Percentiles rank a stretch among this genome's conserved stretches.
Evolutionary conservation across 2,329 filamentous ascomycete species (phyloP).

Genomic region (Leptodontidium sp.): DNA sequence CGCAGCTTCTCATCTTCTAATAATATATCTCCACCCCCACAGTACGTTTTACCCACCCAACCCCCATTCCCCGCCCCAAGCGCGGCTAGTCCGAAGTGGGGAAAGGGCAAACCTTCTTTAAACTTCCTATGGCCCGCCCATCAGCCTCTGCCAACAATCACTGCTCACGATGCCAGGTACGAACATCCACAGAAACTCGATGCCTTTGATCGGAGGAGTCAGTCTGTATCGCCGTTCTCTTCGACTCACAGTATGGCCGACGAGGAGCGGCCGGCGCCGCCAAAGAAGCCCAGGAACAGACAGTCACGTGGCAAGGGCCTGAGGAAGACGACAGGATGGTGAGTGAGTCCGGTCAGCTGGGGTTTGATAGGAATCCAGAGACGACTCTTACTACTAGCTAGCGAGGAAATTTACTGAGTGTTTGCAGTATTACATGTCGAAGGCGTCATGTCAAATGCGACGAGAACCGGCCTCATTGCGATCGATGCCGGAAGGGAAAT

Average conservation of each 20-base stretch:
- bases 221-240: slow-evolving; percentile 18
- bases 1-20: no score
- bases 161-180: slow-evolving; percentile 6
- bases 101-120: slow-evolving; percentile 11
- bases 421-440: slow-evolving; percentile 51
- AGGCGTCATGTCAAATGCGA: slow-evolving; percentile 57
- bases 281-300: slow-evolving; percentile 34
- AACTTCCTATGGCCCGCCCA: neutral
- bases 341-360: slow-evolving; percentile 16
- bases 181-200: slow-evolving; percentile 10
- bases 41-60: no score
- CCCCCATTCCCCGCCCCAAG: neutral
- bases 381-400: neutral
- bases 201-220: slow-evolving; percentile 19
- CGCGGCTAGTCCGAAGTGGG: slow-evolving; percentile 5
- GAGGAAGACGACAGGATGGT: slow-evolving; percentile 53
- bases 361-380: neutral
- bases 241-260: slow-evolving; percentile 20
- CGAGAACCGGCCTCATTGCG: slow-evolving; percentile 48
- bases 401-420: neutral
- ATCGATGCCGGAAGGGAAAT: slow-evolving; percentile 53
- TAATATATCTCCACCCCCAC: no score
- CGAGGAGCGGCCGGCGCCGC: slow-evolving; percentile 14
- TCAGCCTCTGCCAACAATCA: neutral
- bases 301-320: slow-evolving; percentile 52